Evolutionary conservation across 768 basidiomycete genomes (phyloP).

Genomic region (Naganishia onofrii): DNA sequence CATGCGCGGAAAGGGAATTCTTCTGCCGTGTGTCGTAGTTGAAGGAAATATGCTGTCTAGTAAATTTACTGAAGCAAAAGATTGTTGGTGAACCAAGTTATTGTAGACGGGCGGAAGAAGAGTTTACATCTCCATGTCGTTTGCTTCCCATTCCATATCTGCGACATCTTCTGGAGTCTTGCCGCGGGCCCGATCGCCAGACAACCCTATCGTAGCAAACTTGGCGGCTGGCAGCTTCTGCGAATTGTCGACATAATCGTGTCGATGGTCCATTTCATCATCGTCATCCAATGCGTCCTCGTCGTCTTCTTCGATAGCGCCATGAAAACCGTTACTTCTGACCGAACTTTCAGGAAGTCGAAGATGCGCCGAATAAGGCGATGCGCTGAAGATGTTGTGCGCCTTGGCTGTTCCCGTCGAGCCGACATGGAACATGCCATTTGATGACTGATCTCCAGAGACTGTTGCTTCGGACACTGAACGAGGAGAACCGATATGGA

Average conservation of each 20-base stretch:
- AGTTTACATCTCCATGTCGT: constrained; percentile 30
- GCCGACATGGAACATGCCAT: constrained; percentile 15
- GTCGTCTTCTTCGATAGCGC: constrained; percentile 37
- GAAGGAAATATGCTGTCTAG: not conserved
- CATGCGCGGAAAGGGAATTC: not conserved
- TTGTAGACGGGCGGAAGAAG: not conserved
- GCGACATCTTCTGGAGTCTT: constrained; percentile 22
- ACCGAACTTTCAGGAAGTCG: constrained; percentile 40
- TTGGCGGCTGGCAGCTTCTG: constrained; percentile 3
- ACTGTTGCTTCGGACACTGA: constrained; percentile 6
- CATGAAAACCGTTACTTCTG: constrained; percentile 31
- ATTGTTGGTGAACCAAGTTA: not conserved
- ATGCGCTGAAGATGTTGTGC: constrained; percentile 38
- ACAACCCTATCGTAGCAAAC: constrained; percentile 1
- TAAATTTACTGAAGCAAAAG: not conserved
- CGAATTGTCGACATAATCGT: not conserved
- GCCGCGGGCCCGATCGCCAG: not conserved
- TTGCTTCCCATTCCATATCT: constrained; percentile 31
- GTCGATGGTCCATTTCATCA: constrained; percentile 26
- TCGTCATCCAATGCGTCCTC: constrained; percentile 46
- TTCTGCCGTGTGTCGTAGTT: not conserved
- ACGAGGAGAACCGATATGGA: constrained; percentile 31
- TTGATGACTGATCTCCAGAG: constrained; percentile 23
- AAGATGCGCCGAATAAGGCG: constrained; percentile 30
- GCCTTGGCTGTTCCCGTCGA: constrained; percentile 29